A percentile compares a stretch with the other conserved stretches of the same genome.
phyloP scores from a whole-genome alignment of 345 rosid genomes.

The Heritiera littoralis region DNA sequence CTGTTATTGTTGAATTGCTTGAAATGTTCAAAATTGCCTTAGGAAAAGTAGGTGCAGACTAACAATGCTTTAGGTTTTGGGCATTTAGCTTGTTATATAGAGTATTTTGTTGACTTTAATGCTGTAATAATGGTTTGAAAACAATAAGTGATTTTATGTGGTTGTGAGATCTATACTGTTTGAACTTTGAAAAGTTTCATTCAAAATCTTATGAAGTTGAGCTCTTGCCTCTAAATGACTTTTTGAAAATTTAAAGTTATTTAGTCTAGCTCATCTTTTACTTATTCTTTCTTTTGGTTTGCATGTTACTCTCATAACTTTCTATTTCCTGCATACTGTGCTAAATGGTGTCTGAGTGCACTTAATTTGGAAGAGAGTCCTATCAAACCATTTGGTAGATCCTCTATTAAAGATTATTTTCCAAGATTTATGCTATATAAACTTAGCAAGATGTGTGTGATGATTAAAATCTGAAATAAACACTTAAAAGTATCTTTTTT shows the following conservation, averaged over 20 bases:
- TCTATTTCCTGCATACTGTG: not conserved
- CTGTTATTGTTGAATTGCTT: not conserved
- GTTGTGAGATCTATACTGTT: not conserved
- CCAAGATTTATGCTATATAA: not conserved
- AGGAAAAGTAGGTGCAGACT: not conserved
- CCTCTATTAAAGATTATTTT: not conserved
- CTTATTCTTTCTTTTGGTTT: not conserved
- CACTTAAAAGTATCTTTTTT: not conserved
- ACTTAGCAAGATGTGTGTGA: not conserved
- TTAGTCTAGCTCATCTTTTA: not conserved
- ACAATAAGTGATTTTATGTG: not conserved
- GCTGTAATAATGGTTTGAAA: not conserved
- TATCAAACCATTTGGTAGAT: not conserved
- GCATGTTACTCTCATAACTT: not conserved
- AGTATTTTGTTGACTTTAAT: not conserved
- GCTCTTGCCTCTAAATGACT: too few relatives aligned
- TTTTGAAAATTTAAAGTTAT: not conserved
- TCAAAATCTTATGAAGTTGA: not conserved
- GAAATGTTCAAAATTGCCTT: slow-evolving; percentile 11
- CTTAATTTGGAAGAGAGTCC: not conserved
- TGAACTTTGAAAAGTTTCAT: slow-evolving; percentile 1
- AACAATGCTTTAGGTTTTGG: not conserved
- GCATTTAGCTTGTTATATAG: not conserved
- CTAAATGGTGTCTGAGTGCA: not conserved
- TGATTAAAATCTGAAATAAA: not conserved